Base-by-base conservation (phyloP, 257 asterid species). In the Cynanchum wilfordii region DNA sequence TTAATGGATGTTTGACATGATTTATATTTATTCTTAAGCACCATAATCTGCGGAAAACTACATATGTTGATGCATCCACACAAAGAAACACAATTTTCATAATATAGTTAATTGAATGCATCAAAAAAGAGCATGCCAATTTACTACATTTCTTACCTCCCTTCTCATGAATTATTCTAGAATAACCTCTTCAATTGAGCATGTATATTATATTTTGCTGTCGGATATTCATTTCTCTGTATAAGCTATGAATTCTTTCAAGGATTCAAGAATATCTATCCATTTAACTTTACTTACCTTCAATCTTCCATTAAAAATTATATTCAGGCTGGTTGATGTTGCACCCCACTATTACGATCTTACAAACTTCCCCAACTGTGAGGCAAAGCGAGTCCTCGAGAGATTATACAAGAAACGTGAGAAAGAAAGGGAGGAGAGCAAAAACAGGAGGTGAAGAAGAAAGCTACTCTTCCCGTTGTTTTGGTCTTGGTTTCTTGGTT, bases 311-410 rank as follows among this genome's bases (percentile, higher is more conserved):
- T 36, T 19, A 7, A 33, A 54, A 30, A 70, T 50, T 50, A 24
- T 56, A 30, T 73, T 76, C 85, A 92, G 98, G 98, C 82, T 94
- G 91, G 86, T 94, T 15, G 97, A 94, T 72, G 74, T 94, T 45
- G 96, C 97, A 20, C 96, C 98, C 3, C 98, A 94, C 71, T 91
- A 94, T 78, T 91, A 86, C 29, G 97, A 94, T 81, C 83, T 94
- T 20, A 70, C 86, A 0, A 91, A 94, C 81, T 94, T 94, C 83
- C 97, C 97, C 10, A 88, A 87, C 70, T 94, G 98, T 11, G 97
- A 91, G 84, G 98, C 98, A 3, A 91, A 89, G 82, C 89, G 92
- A 0, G 88, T 86, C 33, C 87, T 94, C 17, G 96, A 94, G 83
- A 89, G 85, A 58, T 73, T 94, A 60, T 89, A 88, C 71, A 89